Percentiles rank a stretch among this genome's conserved stretches.
These are phyloP conservation scores for Candida labiduridarum DNA, from an alignment of 1,139 yeast species.

Conservation along the genomic window DNA sequence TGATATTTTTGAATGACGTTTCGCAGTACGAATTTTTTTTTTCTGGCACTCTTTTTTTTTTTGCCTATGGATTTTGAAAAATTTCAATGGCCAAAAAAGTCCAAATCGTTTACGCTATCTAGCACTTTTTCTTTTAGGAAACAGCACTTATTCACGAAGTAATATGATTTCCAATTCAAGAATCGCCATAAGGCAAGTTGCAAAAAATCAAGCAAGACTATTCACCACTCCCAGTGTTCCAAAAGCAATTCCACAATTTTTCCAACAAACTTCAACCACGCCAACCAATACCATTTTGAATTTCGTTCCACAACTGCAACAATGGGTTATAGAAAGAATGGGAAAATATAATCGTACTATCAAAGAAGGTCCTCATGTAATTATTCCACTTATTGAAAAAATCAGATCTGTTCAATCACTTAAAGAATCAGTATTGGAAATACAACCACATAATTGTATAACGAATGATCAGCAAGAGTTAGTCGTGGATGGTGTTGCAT, in stretches of 20 bases:
- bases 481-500: conserved; percentile 83
- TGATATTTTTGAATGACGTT: not conserved
- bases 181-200: not conserved
- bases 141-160: not conserved
- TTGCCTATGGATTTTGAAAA: not conserved
- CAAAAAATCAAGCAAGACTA: conserved; percentile 6
- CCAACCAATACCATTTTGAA: conserved; percentile 75
- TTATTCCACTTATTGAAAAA: conserved; percentile 72
- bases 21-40: not conserved
- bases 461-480: conserved; percentile 85
- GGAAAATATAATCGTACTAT: conserved; percentile 78
- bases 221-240: conserved; percentile 8
- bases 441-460: conserved; percentile 83
- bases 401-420: conserved; percentile 81
- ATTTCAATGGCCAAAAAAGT: not conserved
- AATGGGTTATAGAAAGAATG: conserved; percentile 92
- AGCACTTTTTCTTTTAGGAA: too few species aligned
- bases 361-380: conserved; percentile 75
- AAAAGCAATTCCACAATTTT: conserved; percentile 35
- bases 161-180: not conserved
- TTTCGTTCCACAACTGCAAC: conserved; percentile 89
- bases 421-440: conserved; percentile 82
- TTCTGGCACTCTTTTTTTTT: not conserved
- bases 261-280: conserved; percentile 59
- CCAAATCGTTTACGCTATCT: not conserved